Evolutionary conservation across 495 filamentous ascomycete genomes (phyloP), one percentile per base, ranked within the genome.

Genomic region (Penicillium tannophilum): DNA sequence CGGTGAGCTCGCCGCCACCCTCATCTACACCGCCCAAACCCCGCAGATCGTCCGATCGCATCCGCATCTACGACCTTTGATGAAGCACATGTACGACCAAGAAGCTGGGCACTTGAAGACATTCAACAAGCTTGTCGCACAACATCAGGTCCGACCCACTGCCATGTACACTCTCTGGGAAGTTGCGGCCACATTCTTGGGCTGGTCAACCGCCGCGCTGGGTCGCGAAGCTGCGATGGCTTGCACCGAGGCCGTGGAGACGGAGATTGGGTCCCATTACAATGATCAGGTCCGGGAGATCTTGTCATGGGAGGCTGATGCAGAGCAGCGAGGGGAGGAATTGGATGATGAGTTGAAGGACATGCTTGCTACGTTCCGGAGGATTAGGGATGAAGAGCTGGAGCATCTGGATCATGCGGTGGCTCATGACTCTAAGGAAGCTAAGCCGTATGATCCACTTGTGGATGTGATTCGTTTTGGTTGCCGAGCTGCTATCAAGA

Each of bases 31-130:
- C 3, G 85, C 89, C 14, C 91, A 96, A 72, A 91, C 81, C 6
- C 89, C 88, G 0, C 88, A 90, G 31, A 72, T 97, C 49, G 75
- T 87, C 54, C 84, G 86, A 49, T 79, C 84, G 0, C 88, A 98
- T 67, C 92, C 93, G 0, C 91, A 94, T 69, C 86, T 98, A 20
- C 86, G 90, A 14, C 86, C 90, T 0, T 75, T 97, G 17, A 96
- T 98, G 90, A 86, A 88, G 57, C 94, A 98, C 78, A 98, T 98
- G 95, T 92, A 96, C 80, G 90, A 93, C 63, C 94, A 98, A 71
- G 94, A 98, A 78, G 91, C 87, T 6, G 86, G 83, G 8, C 94
- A 98, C 72, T 85, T 98, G 59, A 66, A 76, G 14, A 91, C 85
- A 51, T 98, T 98, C 86, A 96, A 97, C 72, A 52, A 74, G 1